Evolutionary conservation across 2,329 filamentous ascomycete species (phyloP).

Genomic region (Coniochaeta hoffmannii): DNA sequence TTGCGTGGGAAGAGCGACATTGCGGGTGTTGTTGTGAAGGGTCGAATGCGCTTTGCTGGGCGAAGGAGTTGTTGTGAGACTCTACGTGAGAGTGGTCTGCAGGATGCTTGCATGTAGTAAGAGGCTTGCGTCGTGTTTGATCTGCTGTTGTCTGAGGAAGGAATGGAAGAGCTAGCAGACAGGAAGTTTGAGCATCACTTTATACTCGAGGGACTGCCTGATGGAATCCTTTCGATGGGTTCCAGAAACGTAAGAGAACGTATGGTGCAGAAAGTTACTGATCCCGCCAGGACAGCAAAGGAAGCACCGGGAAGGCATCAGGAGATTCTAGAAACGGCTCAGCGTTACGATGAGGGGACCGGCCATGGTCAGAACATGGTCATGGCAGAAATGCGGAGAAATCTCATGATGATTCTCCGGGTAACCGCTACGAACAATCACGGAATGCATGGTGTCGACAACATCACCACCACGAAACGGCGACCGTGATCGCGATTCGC

Average conservation of each 20-base stretch:
- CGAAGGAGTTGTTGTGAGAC: background rate
- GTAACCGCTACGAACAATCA: background rate
- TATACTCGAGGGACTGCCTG: background rate
- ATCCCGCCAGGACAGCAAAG: background rate
- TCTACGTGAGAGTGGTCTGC: constrained; percentile 2
- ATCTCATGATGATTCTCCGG: background rate
- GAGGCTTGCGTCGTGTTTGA: background rate
- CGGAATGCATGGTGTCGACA: background rate
- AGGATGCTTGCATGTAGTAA: constrained; percentile 2
- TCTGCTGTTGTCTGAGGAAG: constrained; percentile 1
- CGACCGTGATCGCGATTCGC: background rate
- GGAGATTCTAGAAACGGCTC: constrained; percentile 3
- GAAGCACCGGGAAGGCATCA: constrained; percentile 4
- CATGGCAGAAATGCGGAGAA: background rate
- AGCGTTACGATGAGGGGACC: background rate
- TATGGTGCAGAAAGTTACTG: background rate
- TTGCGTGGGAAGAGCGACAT: constrained; percentile 56
- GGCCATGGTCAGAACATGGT: background rate
- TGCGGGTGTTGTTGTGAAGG: constrained; percentile 27
- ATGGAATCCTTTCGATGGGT: background rate
- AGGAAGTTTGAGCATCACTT: background rate
- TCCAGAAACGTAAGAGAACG: background rate
- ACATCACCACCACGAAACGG: background rate
- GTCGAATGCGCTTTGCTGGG: constrained; percentile 11
- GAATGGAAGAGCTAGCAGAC: background rate